Base-by-base conservation (phyloP, 169 alveolate species). In the Toxoplasma gondii region DNA sequence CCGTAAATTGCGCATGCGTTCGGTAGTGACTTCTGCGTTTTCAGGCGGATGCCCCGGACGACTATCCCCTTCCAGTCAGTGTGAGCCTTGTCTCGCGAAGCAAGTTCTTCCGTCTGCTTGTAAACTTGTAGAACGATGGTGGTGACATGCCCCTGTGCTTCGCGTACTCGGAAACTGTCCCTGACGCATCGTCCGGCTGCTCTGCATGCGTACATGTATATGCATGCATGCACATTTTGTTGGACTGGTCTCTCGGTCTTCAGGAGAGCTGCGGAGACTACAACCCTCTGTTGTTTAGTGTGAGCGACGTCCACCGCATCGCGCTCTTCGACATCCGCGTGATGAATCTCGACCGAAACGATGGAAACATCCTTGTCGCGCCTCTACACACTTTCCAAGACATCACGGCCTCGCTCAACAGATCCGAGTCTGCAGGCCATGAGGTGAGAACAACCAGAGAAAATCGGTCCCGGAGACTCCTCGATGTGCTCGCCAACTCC, bases 341-440 rank as follows among this genome's bases (percentile, higher is more conserved):
- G n/a, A 96, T 98, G 94, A 99, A 99, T 95, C 97, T 99, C 88
- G 99, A 99, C 96, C 96, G 99, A 92, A 99, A 99, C 96, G 99
- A 99, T 95, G 99, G 99, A 67, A 99, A 99, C 94, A 98, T 99
- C 80, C 97, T 99, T 87, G 99, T 99, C 74, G 96, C 97, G 36
- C 97, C 97, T 54, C 86, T 96, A 1, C 84, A 88, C 64, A 88
- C 84, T 10, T 88, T 88, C 39, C 53, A 49, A 45, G 82, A 70
- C 38, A 88, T 88, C 54, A 82, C 90, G 17, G 93, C 93, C n/a
- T 87, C 82, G 36, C 93, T 88, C 82, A 88, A 67, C 43, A 12
- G 43, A 12, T 19, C 91, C 4, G 80, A 58, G 16, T 17, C 70
- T 34, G 31, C 74, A 1, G 29, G 41, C 41, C 80, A 86, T 22